Percentiles rank a stretch among this genome's conserved stretches.
phyloP scores from a whole-genome alignment of 2,329 filamentous ascomycete genomes.

The Curvularia hawaiiensis region DNA sequence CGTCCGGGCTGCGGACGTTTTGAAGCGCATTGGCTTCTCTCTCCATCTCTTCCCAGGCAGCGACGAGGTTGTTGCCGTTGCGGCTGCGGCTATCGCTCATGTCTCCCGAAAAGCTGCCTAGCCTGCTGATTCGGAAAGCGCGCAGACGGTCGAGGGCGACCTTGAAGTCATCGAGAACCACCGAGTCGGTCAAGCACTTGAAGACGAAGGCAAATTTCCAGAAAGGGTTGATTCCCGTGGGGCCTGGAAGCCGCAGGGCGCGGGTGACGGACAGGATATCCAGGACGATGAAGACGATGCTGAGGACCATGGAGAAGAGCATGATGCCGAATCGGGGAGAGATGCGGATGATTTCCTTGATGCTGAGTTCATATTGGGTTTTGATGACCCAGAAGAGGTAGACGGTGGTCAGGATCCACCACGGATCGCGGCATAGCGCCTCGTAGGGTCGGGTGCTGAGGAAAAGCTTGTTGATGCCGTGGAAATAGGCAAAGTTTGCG shows the following conservation, averaged over 20 bases:
- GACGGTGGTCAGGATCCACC: constrained; percentile 69
- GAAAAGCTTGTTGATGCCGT: constrained; percentile 60
- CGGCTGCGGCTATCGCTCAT: constrained; percentile 41
- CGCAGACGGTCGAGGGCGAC: constrained; percentile 57
- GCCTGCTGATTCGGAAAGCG: constrained; percentile 50
- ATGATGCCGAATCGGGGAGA: constrained; percentile 70
- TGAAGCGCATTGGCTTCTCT: constrained; percentile 34
- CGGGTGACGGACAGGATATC: constrained; percentile 65
- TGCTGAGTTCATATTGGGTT: constrained; percentile 63
- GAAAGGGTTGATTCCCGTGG: constrained; percentile 67
- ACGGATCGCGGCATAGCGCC: constrained; percentile 67
- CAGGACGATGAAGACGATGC: constrained; percentile 64
- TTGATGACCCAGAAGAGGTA: constrained; percentile 68
- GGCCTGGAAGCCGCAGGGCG: constrained; percentile 47
- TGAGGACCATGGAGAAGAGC: constrained; percentile 64
- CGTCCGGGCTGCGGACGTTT: constrained; percentile 36
- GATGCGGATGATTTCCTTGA: constrained; percentile 62
- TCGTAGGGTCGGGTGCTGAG: constrained; percentile 62
- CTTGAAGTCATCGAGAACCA: constrained; percentile 72
- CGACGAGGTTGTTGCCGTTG: constrained; percentile 37
- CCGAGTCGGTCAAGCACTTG: constrained; percentile 70
- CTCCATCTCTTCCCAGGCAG: constrained; percentile 44
- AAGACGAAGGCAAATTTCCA: constrained; percentile 69
- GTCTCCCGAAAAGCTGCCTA: constrained; percentile 46
- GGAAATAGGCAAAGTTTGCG: constrained; percentile 69